Conservation (phyloP, 2,329 filamentous ascomycete genomes). For the Beauveria caledonica region DNA sequence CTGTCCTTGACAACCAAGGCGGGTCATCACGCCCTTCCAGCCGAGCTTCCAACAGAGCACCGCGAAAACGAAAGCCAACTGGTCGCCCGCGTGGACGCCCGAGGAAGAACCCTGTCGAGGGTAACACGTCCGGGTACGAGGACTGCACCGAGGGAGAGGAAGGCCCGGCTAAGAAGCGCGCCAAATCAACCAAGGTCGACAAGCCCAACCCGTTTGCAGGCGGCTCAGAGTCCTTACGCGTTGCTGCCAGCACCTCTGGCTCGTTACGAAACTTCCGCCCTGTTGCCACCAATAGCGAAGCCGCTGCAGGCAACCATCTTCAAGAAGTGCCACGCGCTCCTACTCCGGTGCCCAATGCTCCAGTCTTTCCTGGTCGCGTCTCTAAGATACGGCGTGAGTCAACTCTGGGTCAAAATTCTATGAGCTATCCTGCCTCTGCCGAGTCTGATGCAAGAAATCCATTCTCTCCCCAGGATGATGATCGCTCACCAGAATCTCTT, state of each 20-base stretch:
- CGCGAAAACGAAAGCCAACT: conserved; percentile 36
- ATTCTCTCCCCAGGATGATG: conserved; percentile 39
- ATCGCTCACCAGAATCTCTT: conserved; percentile 47
- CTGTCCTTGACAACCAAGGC: conserved; percentile 15
- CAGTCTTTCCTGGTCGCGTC: conserved; percentile 25
- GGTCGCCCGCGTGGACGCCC: conserved; percentile 49
- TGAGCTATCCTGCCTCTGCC: conserved; percentile 39
- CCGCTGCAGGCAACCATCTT: conserved; percentile 41
- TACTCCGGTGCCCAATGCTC: conserved; percentile 59
- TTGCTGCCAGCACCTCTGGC: conserved; percentile 84
- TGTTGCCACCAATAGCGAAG: conserved; percentile 43
- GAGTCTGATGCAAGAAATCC: conserved; percentile 28
- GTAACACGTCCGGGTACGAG: conserved; percentile 69
- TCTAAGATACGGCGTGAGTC: conserved; percentile 54
- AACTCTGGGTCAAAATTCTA: conserved; percentile 42
- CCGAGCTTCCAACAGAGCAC: conserved; percentile 43
- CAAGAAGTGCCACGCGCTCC: conserved; percentile 70
- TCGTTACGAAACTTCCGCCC: conserved; percentile 81
- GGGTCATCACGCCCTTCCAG: conserved; percentile 50
- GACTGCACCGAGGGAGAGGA: conserved; percentile 55
- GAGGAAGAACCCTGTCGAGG: conserved; percentile 45
- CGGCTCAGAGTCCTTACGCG: conserved; percentile 70
- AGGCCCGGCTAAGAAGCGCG: conserved; percentile 56
- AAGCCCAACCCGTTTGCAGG: conserved; percentile 65
- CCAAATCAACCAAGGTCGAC: conserved; percentile 65